Base-by-base conservation (phyloP, 306 rosid species). In the Begonia peltatifolia region DNA sequence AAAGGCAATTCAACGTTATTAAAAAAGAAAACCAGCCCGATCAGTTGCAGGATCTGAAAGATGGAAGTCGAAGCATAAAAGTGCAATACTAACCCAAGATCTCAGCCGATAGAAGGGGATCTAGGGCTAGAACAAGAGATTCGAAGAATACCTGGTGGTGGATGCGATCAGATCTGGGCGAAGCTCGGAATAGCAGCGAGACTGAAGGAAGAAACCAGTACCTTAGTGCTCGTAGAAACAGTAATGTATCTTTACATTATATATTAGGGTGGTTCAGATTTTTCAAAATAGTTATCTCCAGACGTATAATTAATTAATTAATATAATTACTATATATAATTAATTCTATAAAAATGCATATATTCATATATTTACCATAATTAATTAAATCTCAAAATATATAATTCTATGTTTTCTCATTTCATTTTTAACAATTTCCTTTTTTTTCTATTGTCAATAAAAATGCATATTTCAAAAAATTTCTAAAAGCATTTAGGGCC, bases 111-210 rank as follows among this genome's bases (percentile, higher is more conserved):
- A 58, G 46, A 17, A 10, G 38, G 52, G 59, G 73, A 58, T 71
- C 76, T 48, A 65, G 52, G 58, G 41, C 38, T 62, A 42, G 69
- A 30, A 54, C 14, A 41, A 51, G 46, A 20, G 42, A 15, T 17
- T 36, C 16, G 15, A 6, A 14, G 41, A 2, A 30, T 63, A 68
- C 79, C 70, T 72, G 59, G 58, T 50, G 18, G 67, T 17, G 5
- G 6, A 30, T 63, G 51, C 52, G 65, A 64, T 64, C 62, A 73
- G 68, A 73, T 63, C 70, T 68, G 60, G 49, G 62, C 14, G 52
- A 60, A 42, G 62, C 61, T 48, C 52, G 10, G 52, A 23, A 68
- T 62, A 60, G 46, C 55, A 36, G 57, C 36, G 47, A 30, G 9
- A 30, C 14, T 10, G 14, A 44, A 44, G 48, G 48, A 44, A n/a